These are phyloP conservation scores for Penicillium olsonii DNA, from an alignment of 2,329 filamentous ascomycete genomes.

Conservation along the genomic window DNA sequence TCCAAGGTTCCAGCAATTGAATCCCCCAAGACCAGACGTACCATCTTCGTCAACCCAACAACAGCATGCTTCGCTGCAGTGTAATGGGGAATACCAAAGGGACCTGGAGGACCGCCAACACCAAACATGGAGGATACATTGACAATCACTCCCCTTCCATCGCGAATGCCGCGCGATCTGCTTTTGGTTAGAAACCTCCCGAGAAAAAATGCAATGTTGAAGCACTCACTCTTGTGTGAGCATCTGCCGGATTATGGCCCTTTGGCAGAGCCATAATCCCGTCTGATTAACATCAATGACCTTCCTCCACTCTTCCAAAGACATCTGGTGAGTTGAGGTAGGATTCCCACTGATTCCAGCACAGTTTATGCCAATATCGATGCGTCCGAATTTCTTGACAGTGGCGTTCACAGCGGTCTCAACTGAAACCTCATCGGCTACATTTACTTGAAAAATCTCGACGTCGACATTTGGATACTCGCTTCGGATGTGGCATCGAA, in stretches of 20 bases:
- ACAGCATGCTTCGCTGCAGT: conserved; percentile 29
- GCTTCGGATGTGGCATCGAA: conserved; percentile 30
- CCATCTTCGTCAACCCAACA: conserved; percentile 27
- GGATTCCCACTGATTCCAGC: conserved; percentile 53
- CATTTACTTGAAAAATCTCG: conserved; percentile 48
- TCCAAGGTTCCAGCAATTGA: neutral
- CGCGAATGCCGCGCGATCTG: conserved; percentile 16
- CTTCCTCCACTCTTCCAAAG: conserved; percentile 51
- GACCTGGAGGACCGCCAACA: conserved; percentile 14
- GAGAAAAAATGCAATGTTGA: neutral
- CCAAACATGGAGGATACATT: conserved; percentile 30
- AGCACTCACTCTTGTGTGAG: conserved; percentile 25
- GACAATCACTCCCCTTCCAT: conserved; percentile 27
- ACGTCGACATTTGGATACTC: conserved; percentile 46
- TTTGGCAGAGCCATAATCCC: conserved; percentile 60
- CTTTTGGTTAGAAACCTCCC: neutral
- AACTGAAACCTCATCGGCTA: conserved; percentile 47
- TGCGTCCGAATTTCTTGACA: conserved; percentile 51
- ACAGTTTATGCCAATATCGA: conserved; percentile 60
- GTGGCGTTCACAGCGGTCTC: conserved; percentile 46
- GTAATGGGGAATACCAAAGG: conserved; percentile 21
- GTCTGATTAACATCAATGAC: conserved; percentile 57
- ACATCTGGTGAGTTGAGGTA: conserved; percentile 48
- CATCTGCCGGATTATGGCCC: conserved; percentile 46
- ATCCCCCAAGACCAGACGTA: too few relatives aligned